These are phyloP conservation scores for Lojkania enalia DNA, from an alignment of 2,329 filamentous ascomycete genomes.

Conservation along the genomic window DNA sequence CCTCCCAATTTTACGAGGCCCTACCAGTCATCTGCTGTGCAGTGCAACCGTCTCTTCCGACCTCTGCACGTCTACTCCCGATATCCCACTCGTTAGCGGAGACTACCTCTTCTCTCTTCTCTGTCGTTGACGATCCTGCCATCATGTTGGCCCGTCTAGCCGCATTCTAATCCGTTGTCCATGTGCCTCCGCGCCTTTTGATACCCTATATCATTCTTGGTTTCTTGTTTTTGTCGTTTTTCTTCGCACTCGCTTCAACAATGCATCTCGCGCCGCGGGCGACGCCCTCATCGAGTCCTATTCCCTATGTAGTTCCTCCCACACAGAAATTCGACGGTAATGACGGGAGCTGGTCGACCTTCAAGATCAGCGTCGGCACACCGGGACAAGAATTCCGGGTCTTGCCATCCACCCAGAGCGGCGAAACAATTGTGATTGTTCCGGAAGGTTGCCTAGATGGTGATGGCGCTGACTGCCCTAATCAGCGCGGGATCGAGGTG, in stretches of 20 bases:
- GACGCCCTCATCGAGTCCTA: conserved; percentile 13
- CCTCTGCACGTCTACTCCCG: too few relatives aligned
- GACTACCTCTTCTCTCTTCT: too few relatives aligned
- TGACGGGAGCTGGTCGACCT: conserved; percentile 49
- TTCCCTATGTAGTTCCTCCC: conserved; percentile 38
- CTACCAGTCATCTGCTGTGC: background rate
- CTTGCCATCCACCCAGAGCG: conserved; percentile 39
- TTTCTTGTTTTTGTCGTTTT: background rate
- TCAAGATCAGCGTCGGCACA: conserved; percentile 45
- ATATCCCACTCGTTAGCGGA: too few relatives aligned
- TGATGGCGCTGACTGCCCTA: conserved; percentile 35
- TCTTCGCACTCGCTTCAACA: conserved; percentile 10
- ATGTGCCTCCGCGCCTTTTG: background rate
- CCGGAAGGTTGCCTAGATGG: conserved; percentile 41
- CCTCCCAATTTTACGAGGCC: background rate
- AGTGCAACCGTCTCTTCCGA: too few relatives aligned
- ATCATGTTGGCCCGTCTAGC: too few relatives aligned
- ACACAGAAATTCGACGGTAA: conserved; percentile 45
- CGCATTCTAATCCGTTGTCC: too few relatives aligned
- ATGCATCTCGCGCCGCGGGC: conserved; percentile 28
- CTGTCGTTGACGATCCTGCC: too few relatives aligned
- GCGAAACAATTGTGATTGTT: conserved; percentile 34
- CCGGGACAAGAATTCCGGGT: conserved; percentile 46
- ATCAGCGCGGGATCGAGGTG: conserved; percentile 33
- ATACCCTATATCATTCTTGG: background rate